Percentiles rank a stretch among this genome's conserved stretches.
Conservation (phyloP, 2,329 filamentous ascomycete genomes). For the Diaporthe caulivora region DNA sequence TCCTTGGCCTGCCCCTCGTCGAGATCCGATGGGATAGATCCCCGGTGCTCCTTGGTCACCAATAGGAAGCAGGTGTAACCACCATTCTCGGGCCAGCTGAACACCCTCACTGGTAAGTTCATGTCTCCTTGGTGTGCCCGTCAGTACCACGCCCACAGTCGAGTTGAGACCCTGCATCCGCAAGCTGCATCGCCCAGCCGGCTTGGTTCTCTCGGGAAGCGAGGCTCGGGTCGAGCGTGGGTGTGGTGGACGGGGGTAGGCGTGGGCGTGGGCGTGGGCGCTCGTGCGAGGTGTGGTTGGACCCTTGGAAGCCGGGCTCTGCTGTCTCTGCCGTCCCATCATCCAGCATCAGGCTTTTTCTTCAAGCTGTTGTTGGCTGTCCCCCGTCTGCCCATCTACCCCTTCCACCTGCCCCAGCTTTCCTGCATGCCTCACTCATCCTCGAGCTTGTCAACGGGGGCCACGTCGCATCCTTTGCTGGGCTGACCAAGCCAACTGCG, state of each 20-base stretch:
- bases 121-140: background rate
- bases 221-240: conserved; percentile 22
- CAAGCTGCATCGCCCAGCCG: conserved; percentile 15
- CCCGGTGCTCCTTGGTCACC: background rate
- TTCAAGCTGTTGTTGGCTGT: background rate
- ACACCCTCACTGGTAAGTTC: conserved; percentile 19
- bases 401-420: background rate
- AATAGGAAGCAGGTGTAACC: conserved; percentile 25
- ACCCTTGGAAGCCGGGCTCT: conserved; percentile 7
- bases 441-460: background rate
- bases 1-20: conserved; percentile 6
- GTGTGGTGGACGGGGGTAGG: background rate
- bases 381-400: background rate
- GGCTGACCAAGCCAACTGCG: conserved; percentile 20
- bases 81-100: background rate
- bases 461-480: conserved; percentile 17
- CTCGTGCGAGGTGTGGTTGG: conserved; percentile 23
- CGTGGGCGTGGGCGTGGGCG: background rate
- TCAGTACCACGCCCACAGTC: background rate
- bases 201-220: background rate
- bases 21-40: conserved; percentile 20
- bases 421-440: conserved; percentile 4
- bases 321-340: conserved; percentile 1
- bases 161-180: conserved; percentile 9
- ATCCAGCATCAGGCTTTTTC: conserved; percentile 1